Percentiles rank a stretch among this genome's conserved stretches.
These are phyloP conservation scores for Artemisia tridentata DNA, from an alignment of 129 eudicot species.

Conservation along the genomic window DNA sequence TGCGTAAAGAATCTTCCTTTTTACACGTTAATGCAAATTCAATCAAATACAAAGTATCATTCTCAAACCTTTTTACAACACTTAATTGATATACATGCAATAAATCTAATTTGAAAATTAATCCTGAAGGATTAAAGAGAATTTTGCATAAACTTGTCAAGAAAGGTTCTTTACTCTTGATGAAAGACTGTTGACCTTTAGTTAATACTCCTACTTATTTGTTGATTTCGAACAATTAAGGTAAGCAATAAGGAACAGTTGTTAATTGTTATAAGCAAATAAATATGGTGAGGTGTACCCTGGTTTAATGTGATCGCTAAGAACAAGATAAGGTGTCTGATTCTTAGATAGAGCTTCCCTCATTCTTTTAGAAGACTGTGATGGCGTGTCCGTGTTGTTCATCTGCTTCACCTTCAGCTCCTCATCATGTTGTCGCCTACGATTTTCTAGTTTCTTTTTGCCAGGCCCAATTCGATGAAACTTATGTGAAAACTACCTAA, in stretches of 20 bases:
- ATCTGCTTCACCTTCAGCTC: constrained; percentile 86
- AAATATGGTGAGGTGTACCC: constrained; percentile 53
- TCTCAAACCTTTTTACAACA: too few species aligned
- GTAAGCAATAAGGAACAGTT: neutral
- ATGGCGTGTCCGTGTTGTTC: constrained; percentile 85
- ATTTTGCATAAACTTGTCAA: too few species aligned
- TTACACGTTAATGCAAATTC: too few species aligned
- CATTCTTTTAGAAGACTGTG: constrained; percentile 83
- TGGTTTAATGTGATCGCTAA: constrained; percentile 87
- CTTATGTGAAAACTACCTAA: constrained; percentile 70
- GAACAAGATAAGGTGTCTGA: constrained; percentile 82
- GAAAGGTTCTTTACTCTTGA: too few species aligned
- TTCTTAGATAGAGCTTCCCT: constrained; percentile 81
- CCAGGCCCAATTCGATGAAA: constrained; percentile 97
- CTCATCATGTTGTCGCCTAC: constrained; percentile 73
- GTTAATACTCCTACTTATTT: neutral
- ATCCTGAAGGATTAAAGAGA: too few species aligned
- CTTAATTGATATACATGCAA: too few species aligned
- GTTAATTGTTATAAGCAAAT: neutral
- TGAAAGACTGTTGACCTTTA: neutral
- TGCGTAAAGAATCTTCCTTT: too few species aligned
- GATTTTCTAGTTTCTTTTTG: constrained; percentile 89
- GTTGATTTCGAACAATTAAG: neutral
- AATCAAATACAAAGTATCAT: too few species aligned
- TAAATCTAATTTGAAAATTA: too few species aligned